Percentiles rank a stretch among this genome's conserved stretches.
Evolutionary conservation across 257 asterid species (phyloP).

Genomic region (Catharanthus roseus): DNA sequence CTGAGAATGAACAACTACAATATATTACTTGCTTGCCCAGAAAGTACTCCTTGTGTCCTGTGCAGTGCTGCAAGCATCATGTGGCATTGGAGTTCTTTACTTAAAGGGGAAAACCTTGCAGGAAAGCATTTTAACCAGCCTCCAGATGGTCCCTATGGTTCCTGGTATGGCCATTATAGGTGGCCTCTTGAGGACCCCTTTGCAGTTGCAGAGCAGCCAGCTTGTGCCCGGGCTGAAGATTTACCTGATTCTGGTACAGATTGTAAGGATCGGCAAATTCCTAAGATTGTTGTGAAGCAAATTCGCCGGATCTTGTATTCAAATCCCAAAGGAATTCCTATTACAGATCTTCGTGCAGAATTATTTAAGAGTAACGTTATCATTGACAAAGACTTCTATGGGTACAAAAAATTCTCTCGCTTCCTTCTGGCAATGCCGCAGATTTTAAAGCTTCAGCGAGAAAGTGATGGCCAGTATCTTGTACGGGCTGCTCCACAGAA

Average conservation of each 20-base stretch:
- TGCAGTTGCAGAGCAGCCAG: conserved; percentile 39
- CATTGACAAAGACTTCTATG: conserved; percentile 61
- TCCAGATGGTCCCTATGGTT: conserved; percentile 82
- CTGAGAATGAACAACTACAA: conserved; percentile 88
- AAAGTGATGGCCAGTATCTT: conserved; percentile 34
- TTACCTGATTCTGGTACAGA: conserved; percentile 37
- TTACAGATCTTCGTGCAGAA: conserved; percentile 54
- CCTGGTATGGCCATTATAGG: conserved; percentile 83
- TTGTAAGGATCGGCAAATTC: conserved; percentile 48
- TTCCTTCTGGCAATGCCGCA: conserved; percentile 77
- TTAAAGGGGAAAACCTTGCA: conserved; percentile 60
- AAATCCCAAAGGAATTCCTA: conserved; percentile 57
- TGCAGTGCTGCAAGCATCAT: conserved; percentile 89
- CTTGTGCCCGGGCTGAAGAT: conserved; percentile 28
- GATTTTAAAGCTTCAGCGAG: conserved; percentile 42
- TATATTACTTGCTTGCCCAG: conserved; percentile 70
- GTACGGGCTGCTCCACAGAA: conserved; percentile 30
- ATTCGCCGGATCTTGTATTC: conserved; percentile 41
- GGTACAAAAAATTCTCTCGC: conserved; percentile 65
- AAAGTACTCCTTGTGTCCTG: conserved; percentile 54
- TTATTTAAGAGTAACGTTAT: conserved; percentile 35
- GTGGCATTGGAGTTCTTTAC: conserved; percentile 91
- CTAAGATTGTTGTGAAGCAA: conserved; percentile 47
- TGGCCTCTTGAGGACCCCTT: conserved; percentile 75
- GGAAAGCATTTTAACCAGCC: conserved; percentile 92